Conservation (phyloP, 164 flowering plant genomes). For the Pachysandra terminalis region DNA sequence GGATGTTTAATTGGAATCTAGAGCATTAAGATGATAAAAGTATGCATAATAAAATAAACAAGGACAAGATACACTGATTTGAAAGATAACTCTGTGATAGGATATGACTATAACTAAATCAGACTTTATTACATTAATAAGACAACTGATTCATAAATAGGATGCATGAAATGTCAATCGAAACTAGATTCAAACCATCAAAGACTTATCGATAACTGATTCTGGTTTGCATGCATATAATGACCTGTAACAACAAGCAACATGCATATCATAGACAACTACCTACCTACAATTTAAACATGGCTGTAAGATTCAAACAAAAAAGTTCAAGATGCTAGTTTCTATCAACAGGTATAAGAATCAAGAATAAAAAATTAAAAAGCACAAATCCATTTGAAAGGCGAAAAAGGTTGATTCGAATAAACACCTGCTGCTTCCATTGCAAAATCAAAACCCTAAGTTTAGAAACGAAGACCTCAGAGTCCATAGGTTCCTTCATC, state of each 20-base stretch:
- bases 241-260: neutral
- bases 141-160: neutral
- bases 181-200: neutral
- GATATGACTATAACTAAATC: too few species aligned
- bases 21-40: too few species aligned
- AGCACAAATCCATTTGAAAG: too few species aligned
- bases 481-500: constrained; percentile 45
- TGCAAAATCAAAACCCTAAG: constrained; percentile 42
- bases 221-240: neutral
- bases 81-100: too few species aligned
- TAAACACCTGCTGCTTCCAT: constrained; percentile 51
- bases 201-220: too few species aligned
- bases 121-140: too few species aligned
- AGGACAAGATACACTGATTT: too few species aligned
- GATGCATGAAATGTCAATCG: neutral
- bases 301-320: neutral
- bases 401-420: neutral
- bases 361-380: neutral
- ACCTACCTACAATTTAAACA: neutral
- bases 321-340: neutral
- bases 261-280: neutral
- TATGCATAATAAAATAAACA: too few species aligned
- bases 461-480: constrained; percentile 27
- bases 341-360: too few species aligned
- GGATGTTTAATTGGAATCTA: too few species aligned